phyloP scores from a whole-genome alignment of 257 asterid genomes.

The Rubia yunnanensis region DNA sequence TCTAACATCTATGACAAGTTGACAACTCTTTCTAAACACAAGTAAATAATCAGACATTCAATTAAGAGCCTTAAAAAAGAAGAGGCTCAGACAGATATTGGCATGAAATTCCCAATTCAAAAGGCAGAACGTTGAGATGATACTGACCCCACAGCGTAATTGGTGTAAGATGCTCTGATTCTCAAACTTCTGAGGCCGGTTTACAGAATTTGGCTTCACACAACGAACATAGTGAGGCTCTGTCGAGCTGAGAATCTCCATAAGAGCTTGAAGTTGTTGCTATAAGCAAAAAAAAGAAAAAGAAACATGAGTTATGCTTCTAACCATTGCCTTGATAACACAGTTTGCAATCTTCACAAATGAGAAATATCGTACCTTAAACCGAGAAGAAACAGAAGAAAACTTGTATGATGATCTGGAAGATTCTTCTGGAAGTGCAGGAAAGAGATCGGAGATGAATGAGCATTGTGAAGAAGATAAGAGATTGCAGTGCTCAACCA shows the following conservation, averaged over 20 bases:
- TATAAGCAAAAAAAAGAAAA: conserved; percentile 26
- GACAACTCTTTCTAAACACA: not conserved
- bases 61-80: not conserved
- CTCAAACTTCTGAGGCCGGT: conserved; percentile 85
- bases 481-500: conserved; percentile 90
- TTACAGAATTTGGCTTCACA: conserved; percentile 94
- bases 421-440: conserved; percentile 79
- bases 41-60: not conserved
- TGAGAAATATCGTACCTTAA: conserved; percentile 48
- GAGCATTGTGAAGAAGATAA: conserved; percentile 81
- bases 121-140: conserved; percentile 10
- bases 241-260: conserved; percentile 96
- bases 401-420: conserved; percentile 94
- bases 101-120: not conserved
- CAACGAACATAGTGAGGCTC: conserved; percentile 97
- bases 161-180: conserved; percentile 87
- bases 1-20: not conserved
- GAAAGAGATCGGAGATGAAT: conserved; percentile 72
- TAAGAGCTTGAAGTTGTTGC: conserved; percentile 99
- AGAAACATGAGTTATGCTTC: conserved; percentile 9
- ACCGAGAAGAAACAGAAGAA: conserved; percentile 95
- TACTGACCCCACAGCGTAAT: conserved; percentile 99
- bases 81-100: not conserved
- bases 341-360: not conserved
- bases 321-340: not conserved